Evolutionary conservation across 345 rosid genomes (phyloP).

Genomic region (Physaria fendleri): DNA sequence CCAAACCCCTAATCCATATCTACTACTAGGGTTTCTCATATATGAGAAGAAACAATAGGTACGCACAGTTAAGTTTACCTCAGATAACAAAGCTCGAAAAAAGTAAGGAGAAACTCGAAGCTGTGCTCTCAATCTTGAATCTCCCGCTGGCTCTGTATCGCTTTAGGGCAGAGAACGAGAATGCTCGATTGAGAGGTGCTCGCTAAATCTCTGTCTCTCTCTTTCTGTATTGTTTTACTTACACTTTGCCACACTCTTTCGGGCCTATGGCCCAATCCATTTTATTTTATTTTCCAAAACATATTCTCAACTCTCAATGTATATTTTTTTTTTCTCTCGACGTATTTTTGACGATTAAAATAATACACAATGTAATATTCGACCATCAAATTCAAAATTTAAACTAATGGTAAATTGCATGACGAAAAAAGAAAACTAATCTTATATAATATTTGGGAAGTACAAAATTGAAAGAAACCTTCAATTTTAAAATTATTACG

Average conservation of each 20-base stretch:
- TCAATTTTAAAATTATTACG: too few species aligned
- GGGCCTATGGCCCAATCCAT: slow-evolving; percentile 22
- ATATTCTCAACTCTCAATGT: too few species aligned
- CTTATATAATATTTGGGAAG: too few species aligned
- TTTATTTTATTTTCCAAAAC: not conserved
- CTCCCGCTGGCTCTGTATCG: slow-evolving; percentile 13
- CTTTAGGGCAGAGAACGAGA: slow-evolving; percentile 23
- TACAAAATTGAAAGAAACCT: too few species aligned
- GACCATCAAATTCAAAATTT: too few species aligned
- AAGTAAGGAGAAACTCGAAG: slow-evolving; percentile 11
- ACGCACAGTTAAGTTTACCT: slow-evolving; percentile 1
- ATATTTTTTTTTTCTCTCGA: too few species aligned
- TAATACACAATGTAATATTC: too few species aligned
- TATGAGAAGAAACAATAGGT: not conserved
- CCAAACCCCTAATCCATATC: slow-evolving; percentile 5
- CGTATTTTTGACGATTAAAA: too few species aligned
- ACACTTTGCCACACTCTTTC: slow-evolving; percentile 11
- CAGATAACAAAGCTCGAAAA: not conserved
- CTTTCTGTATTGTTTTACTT: not conserved
- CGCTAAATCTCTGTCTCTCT: slow-evolving; percentile 6
- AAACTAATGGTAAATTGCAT: too few species aligned
- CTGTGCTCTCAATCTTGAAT: slow-evolving; percentile 18
- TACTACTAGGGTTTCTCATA: not conserved
- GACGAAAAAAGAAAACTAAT: too few species aligned
- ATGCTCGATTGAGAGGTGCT: slow-evolving; percentile 21